Conservation (phyloP, 495 filamentous ascomycete species). For the Penicillium steckii region DNA sequence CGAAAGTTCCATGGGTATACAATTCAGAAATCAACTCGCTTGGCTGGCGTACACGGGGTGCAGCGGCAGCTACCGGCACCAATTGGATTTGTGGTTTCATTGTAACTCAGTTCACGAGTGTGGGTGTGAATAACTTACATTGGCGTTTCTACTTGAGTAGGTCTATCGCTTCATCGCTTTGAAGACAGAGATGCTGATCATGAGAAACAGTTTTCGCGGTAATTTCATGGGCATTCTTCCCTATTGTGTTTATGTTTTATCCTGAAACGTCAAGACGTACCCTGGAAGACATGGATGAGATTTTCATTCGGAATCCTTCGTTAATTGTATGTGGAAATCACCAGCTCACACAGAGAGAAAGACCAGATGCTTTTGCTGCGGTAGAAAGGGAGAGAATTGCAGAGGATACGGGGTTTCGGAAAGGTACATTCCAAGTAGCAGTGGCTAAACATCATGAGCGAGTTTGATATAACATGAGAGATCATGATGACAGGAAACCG, state of each 20-base stretch:
- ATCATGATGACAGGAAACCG: too few relatives aligned
- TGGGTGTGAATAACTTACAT: not conserved
- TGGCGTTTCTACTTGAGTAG: not conserved
- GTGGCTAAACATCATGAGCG: not conserved
- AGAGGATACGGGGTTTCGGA: conserved; percentile 2
- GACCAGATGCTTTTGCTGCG: conserved; percentile 22
- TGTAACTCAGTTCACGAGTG: conserved; percentile 65
- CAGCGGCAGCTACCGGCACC: conserved; percentile 61
- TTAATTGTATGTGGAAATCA: conserved; percentile 25
- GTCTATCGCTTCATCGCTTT: not conserved
- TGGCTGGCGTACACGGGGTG: conserved; percentile 63
- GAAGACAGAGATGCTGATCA: not conserved
- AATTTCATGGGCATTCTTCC: conserved; percentile 29
- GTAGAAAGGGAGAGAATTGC: conserved; percentile 18
- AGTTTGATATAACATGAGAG: not conserved
- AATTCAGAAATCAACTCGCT: conserved; percentile 66
- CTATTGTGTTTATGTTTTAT: conserved; percentile 40
- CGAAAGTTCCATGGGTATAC: conserved; percentile 48
- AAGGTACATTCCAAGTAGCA: not conserved
- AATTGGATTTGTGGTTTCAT: conserved; percentile 73
- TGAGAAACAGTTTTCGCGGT: conserved; percentile 29
- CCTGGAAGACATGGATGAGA: conserved; percentile 52
- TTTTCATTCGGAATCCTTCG: conserved; percentile 42
- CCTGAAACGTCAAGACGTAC: conserved; percentile 53
- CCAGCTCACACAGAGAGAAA: conserved; percentile 20